Percentiles rank a stretch among this genome's conserved stretches.
phyloP scores from a whole-genome alignment of 2,329 filamentous ascomycete species.

The Phyllosticta paracitricarpa region DNA sequence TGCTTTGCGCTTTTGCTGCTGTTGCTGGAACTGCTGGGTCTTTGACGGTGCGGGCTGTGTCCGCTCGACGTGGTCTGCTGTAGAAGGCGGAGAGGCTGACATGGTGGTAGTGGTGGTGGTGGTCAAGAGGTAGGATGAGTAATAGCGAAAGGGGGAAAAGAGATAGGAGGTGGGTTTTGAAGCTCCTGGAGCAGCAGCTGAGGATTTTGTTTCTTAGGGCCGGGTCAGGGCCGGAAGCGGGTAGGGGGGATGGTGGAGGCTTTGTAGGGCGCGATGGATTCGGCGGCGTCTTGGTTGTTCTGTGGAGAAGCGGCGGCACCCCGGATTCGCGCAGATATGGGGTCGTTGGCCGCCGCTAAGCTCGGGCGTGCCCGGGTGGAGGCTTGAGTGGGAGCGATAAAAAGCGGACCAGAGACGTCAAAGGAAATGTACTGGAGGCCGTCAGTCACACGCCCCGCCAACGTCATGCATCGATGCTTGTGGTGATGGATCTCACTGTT shows the following conservation, averaged over 20 bases:
- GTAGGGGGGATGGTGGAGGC: conserved; percentile 9
- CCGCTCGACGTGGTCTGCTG: conserved; percentile 2
- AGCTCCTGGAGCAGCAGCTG: neutral
- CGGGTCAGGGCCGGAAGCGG: conserved; percentile 9
- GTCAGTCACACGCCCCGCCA: neutral
- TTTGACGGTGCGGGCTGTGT: neutral
- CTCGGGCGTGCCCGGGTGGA: neutral
- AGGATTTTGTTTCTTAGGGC: conserved; percentile 1
- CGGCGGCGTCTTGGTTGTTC: conserved; percentile 4
- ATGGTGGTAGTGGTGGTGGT: conserved; percentile 2
- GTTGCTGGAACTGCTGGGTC: neutral
- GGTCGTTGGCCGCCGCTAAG: neutral
- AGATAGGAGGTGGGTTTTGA: neutral
- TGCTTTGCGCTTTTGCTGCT: conserved; percentile 47
- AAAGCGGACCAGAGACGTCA: neutral
- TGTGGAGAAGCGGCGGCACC: conserved; percentile 4
- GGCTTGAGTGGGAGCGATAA: neutral
- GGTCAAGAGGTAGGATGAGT: neutral
- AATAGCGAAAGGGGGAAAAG: neutral
- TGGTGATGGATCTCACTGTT: neutral
- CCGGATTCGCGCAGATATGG: conserved; percentile 5
- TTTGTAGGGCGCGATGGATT: conserved; percentile 10
- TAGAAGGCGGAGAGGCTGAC: conserved; percentile 9
- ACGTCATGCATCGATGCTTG: neutral
- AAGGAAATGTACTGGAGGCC: neutral